These are phyloP conservation scores for Globisporangium spiculum DNA, from an alignment of 352 stramenopile genomes.

Conservation along the genomic window DNA sequence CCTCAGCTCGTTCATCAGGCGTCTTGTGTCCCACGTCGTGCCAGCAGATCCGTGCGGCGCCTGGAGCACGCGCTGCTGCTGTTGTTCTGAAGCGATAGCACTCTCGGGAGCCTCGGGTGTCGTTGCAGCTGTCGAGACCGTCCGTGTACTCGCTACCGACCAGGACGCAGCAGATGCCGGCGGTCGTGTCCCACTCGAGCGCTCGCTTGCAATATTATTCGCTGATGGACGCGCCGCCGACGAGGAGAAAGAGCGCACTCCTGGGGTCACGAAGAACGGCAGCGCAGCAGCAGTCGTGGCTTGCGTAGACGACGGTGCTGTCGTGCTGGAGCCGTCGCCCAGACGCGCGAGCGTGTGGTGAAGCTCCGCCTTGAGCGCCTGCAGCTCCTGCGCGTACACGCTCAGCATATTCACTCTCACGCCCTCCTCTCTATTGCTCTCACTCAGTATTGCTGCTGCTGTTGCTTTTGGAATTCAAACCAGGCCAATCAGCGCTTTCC, in stretches of 20 bases:
- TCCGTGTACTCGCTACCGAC: slow-evolving; percentile 12
- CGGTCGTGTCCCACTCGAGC: neutral
- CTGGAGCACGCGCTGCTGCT: neutral
- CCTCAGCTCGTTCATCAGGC: slow-evolving; percentile 40
- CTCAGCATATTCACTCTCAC: slow-evolving; percentile 10
- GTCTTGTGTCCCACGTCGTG: slow-evolving; percentile 21
- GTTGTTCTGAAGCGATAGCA: neutral
- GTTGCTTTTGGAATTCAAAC: slow-evolving; percentile 13
- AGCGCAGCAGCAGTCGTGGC: neutral
- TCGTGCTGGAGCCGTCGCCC: slow-evolving; percentile 10
- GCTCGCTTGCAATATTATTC: neutral
- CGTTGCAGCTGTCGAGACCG: slow-evolving; percentile 10
- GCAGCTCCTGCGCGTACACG: slow-evolving; percentile 43
- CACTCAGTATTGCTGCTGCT: neutral
- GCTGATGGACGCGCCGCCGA: neutral
- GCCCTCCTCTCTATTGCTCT: neutral
- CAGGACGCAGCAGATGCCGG: neutral
- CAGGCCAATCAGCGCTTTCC: slow-evolving; percentile 3
- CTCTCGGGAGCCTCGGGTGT: neutral
- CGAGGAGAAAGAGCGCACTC: neutral
- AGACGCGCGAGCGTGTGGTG: slow-evolving; percentile 45
- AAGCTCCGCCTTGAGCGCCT: slow-evolving; percentile 60
- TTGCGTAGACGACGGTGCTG: neutral
- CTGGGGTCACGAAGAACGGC: slow-evolving; percentile 5
- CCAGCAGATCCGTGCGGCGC: neutral